These are phyloP conservation scores for Neolecta irregularis DNA, from an alignment of 1,139 yeast genomes.

Conservation along the genomic window DNA sequence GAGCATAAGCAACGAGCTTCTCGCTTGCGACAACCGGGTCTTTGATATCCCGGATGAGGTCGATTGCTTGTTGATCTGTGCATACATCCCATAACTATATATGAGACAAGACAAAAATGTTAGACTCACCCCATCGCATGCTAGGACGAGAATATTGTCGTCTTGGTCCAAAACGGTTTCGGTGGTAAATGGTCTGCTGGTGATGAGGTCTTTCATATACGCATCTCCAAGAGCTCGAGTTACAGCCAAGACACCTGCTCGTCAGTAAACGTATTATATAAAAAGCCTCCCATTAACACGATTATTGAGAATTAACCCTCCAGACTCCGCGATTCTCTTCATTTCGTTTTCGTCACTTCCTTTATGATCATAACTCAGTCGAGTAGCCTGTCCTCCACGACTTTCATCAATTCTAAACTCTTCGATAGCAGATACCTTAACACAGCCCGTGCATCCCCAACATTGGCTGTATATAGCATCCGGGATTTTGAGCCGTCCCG, in stretches of 20 bases:
- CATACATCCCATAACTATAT: conserved; percentile 68
- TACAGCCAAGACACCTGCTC: conserved; percentile 88
- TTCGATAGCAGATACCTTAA: no score
- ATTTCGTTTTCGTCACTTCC: conserved; percentile 72
- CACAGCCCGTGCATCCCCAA: conserved; percentile 82
- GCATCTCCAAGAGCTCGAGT: conserved; percentile 91
- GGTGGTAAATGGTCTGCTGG: conserved; percentile 87
- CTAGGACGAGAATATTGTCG: conserved; percentile 68
- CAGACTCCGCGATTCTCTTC: conserved; percentile 55
- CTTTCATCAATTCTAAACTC: conserved; percentile 6
- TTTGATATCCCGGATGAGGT: conserved; percentile 38
- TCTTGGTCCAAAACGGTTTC: conserved; percentile 51
- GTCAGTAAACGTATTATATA: no score
- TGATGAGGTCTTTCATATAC: conserved; percentile 76
- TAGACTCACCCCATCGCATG: conserved; percentile 56
- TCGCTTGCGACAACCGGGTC: conserved; percentile 59
- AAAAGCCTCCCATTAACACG: conserved; percentile 94
- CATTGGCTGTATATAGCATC: conserved; percentile 84
- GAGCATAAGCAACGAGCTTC: conserved; percentile 56
- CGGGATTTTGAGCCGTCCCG: conserved; percentile 22
- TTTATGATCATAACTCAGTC: conserved; percentile 87
- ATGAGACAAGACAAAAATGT: not conserved
- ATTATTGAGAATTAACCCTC: conserved; percentile 79
- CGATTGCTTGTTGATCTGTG: conserved; percentile 66
- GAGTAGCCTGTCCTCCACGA: conserved; percentile 54